These are phyloP conservation scores for Aspergillus clavatus DNA, from an alignment of 2,329 filamentous ascomycete species.

Conservation along the genomic window DNA sequence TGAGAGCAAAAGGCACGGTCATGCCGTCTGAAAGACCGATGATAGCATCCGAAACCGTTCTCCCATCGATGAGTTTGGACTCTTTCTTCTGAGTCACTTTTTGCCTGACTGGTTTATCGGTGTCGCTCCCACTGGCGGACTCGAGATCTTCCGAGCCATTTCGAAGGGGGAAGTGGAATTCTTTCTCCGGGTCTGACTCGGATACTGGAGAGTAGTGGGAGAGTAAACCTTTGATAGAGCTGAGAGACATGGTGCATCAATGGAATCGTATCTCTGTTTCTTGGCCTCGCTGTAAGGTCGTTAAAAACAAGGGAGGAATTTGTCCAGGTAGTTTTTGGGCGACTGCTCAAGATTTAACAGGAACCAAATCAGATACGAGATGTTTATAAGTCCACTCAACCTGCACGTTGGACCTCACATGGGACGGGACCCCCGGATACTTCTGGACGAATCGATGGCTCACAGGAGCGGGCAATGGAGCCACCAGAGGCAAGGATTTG, in stretches of 20 bases:
- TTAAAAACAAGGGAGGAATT: too few species aligned
- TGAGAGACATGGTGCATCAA: constrained; percentile 25
- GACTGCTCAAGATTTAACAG: neutral
- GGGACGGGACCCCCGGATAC: too few species aligned
- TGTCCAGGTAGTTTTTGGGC: neutral
- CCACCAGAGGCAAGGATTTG: too few species aligned
- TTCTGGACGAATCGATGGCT: neutral
- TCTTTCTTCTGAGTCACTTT: constrained; percentile 21
- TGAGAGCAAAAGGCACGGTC: constrained; percentile 74
- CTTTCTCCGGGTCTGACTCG: constrained; percentile 27
- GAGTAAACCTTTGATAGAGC: constrained; percentile 26
- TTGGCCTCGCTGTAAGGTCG: too few species aligned
- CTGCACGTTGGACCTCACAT: too few species aligned
- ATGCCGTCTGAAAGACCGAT: constrained; percentile 74
- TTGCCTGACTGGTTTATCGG: constrained; percentile 6
- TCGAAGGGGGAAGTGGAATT: constrained; percentile 14
- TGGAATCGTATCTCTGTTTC: too few species aligned
- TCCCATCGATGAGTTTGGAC: constrained; percentile 30
- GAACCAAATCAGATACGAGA: neutral
- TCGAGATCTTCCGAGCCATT: constrained; percentile 12
- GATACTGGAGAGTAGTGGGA: constrained; percentile 25
- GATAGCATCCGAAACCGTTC: constrained; percentile 55
- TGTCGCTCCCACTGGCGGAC: constrained; percentile 13
- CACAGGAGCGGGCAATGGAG: neutral
- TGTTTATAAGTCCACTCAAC: too few species aligned